These are phyloP conservation scores for Lasiodiplodia sp. DNA, from an alignment of 2,329 filamentous ascomycete genomes.

Conservation along the genomic window DNA sequence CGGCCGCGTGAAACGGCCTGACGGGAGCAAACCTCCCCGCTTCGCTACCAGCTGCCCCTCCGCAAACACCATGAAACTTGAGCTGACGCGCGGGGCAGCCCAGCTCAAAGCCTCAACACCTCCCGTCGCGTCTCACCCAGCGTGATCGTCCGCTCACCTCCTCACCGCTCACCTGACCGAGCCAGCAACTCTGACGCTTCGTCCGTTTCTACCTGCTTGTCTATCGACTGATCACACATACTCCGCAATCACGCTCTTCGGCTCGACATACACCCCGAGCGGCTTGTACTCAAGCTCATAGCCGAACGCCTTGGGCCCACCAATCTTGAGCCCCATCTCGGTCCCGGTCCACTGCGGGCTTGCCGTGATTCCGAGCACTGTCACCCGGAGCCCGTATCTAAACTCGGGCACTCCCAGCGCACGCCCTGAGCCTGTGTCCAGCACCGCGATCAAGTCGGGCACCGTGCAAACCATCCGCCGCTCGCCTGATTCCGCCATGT, in stretches of 20 bases:
- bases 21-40: neutral
- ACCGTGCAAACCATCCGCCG: conserved; percentile 55
- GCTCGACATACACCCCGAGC: conserved; percentile 27
- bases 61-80: neutral
- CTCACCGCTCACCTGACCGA: conserved; percentile 11
- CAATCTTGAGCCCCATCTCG: conserved; percentile 18
- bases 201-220: conserved; percentile 3
- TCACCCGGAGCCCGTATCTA: conserved; percentile 28
- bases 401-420: conserved; percentile 30
- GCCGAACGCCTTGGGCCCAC: conserved; percentile 30
- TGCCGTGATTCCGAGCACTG: conserved; percentile 29
- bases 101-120: neutral
- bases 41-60: conserved; percentile 4
- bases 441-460: conserved; percentile 38
- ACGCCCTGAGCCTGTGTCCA: conserved; percentile 28
- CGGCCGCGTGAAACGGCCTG: neutral
- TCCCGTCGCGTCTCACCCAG: too few species aligned
- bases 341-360: conserved; percentile 28
- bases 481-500: conserved; percentile 43
- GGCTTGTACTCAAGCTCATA: conserved; percentile 28
- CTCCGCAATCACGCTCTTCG: conserved; percentile 30
- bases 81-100: conserved; percentile 3
- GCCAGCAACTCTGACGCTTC: neutral
- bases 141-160: conserved; percentile 4
- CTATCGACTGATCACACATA: conserved; percentile 8